phyloP scores from a whole-genome alignment of 805 yeast species.

The Yarrowia yakushimensis region DNA sequence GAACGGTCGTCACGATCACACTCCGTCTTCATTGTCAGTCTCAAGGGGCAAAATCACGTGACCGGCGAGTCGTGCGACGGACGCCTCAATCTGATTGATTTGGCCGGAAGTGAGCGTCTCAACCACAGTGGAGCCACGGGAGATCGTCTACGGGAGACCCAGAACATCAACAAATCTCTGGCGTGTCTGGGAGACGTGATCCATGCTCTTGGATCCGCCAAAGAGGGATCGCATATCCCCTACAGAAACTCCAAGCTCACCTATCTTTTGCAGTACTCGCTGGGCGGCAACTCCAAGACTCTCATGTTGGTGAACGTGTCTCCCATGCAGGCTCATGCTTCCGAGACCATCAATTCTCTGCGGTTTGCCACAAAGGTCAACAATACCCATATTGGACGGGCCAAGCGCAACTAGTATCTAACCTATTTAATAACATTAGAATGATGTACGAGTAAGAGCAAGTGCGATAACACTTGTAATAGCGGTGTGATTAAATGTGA shows the following conservation, averaged over 20 bases:
- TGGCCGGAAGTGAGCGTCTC: slow-evolving; percentile 92
- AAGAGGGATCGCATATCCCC: slow-evolving; percentile 52
- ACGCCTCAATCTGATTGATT: slow-evolving; percentile 73
- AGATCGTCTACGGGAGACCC: slow-evolving; percentile 78
- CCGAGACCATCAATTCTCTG: slow-evolving; percentile 79
- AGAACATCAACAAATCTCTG: slow-evolving; percentile 80
- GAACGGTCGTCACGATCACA: slow-evolving; percentile 90
- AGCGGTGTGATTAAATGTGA: too few relatives aligned
- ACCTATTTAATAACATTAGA: not conserved
- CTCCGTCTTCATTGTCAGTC: slow-evolving; percentile 64
- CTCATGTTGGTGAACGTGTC: slow-evolving; percentile 90
- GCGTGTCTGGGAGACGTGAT: slow-evolving; percentile 91
- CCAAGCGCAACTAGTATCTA: not conserved
- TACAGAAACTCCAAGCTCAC: slow-evolving; percentile 74
- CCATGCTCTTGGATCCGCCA: slow-evolving; percentile 51
- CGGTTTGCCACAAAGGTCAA: slow-evolving; percentile 71
- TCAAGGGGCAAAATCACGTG: slow-evolving; percentile 51
- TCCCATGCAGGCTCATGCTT: slow-evolving; percentile 56
- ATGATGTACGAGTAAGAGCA: not conserved
- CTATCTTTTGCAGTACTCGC: slow-evolving; percentile 74
- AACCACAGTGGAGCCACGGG: slow-evolving; percentile 74
- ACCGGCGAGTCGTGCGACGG: slow-evolving; percentile 55
- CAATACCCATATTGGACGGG: slow-evolving; percentile 29
- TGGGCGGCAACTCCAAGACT: slow-evolving; percentile 83
- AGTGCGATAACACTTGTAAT: not conserved